phyloP scores from a whole-genome alignment of 306 rosid species.

The Hippophae rhamnoides region DNA sequence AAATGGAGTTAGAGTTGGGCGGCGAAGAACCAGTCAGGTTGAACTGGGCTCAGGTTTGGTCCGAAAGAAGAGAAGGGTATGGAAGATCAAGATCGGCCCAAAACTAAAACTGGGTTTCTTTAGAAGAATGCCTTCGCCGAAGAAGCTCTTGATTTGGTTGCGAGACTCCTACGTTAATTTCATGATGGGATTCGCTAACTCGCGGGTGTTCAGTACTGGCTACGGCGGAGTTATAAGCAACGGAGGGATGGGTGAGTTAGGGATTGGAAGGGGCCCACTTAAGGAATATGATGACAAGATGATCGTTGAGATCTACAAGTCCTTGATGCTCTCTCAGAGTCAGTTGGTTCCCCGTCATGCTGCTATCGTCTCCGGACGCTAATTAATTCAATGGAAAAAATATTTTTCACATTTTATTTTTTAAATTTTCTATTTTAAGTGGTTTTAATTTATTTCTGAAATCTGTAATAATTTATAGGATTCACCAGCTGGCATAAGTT shows the following conservation, averaged over 20 bases:
- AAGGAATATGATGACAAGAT: constrained; percentile 82
- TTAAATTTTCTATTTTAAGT: too few species aligned
- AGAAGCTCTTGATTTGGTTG: constrained; percentile 51
- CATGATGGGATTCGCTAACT: constrained; percentile 62
- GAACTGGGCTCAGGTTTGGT: constrained; percentile 21
- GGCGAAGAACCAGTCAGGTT: constrained; percentile 8
- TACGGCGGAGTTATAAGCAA: constrained; percentile 25
- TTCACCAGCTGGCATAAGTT: too few species aligned
- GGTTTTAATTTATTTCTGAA: too few species aligned
- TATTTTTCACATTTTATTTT: too few species aligned
- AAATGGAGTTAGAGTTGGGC: constrained; percentile 13
- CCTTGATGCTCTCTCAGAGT: constrained; percentile 38
- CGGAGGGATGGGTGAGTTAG: constrained; percentile 10
- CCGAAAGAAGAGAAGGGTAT: constrained; percentile 22
- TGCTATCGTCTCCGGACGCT: constrained; percentile 19
- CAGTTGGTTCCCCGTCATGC: constrained; percentile 27
- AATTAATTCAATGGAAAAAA: neutral
- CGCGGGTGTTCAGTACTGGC: constrained; percentile 30
- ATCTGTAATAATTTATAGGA: too few species aligned
- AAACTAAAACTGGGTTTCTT: constrained; percentile 33
- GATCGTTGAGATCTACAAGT: constrained; percentile 53
- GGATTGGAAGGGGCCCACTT: constrained; percentile 15
- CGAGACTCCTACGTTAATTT: constrained; percentile 64
- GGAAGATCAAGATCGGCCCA: constrained; percentile 41
- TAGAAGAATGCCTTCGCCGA: constrained; percentile 39